These are phyloP conservation scores for Helotiales sp. DNA, from an alignment of 2,329 filamentous ascomycete genomes.

Conservation along the genomic window DNA sequence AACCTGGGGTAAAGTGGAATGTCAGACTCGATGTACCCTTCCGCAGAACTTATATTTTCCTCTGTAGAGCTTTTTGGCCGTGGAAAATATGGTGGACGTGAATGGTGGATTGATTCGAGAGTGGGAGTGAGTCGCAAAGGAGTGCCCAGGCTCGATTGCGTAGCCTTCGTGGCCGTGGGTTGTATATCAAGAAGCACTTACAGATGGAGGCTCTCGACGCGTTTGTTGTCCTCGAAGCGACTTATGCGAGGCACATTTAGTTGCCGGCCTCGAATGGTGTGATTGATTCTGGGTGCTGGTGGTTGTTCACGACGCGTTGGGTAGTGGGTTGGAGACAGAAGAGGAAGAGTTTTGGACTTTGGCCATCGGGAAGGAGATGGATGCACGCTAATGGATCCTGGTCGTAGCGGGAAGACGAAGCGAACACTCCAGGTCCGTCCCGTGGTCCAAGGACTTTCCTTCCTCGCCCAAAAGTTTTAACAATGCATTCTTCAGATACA, in stretches of 20 bases:
- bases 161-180: slow-evolving; percentile 12
- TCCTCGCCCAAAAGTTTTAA: slow-evolving; percentile 38
- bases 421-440: too few relatives aligned
- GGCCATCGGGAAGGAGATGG: slow-evolving; percentile 41
- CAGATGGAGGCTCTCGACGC: slow-evolving; percentile 39
- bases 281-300: slow-evolving; percentile 36
- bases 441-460: slow-evolving; percentile 41
- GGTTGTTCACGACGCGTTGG: slow-evolving; percentile 35
- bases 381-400: slow-evolving; percentile 29
- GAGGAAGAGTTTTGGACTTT: slow-evolving; percentile 39
- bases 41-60: slow-evolving; percentile 10
- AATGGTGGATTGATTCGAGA: slow-evolving; percentile 20
- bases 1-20: slow-evolving; percentile 31
- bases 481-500: slow-evolving; percentile 44
- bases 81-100: slow-evolving; percentile 16
- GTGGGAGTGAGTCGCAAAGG: slow-evolving; percentile 19
- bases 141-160: slow-evolving; percentile 27
- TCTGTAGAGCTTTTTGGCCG: slow-evolving; percentile 18
- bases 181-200: slow-evolving; percentile 36
- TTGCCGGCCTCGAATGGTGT: slow-evolving; percentile 41
- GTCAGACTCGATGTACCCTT: slow-evolving; percentile 36
- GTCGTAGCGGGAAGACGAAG: too few relatives aligned
- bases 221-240: slow-evolving; percentile 33
- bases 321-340: slow-evolving; percentile 38
- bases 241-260: slow-evolving; percentile 37